Conservation (phyloP, 2,329 filamentous ascomycete genomes). For the Geoglossum cookeanum region DNA sequence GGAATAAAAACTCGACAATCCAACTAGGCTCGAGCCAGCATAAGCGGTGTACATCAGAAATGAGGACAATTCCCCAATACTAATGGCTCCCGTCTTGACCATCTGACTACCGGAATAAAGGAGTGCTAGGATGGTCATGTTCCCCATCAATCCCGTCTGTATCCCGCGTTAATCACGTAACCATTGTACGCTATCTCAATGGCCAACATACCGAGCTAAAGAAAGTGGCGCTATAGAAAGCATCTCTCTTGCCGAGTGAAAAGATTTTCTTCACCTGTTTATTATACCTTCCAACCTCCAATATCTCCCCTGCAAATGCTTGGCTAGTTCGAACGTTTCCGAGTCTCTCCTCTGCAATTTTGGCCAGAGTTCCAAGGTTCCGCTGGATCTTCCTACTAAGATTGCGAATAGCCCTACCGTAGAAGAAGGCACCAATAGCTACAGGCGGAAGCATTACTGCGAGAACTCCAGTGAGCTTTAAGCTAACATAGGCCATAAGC, state of each 20-base stretch:
- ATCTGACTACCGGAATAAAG: constrained; percentile 81
- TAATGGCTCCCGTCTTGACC: constrained; percentile 71
- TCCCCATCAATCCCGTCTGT: constrained; percentile 76
- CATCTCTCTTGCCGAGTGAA: constrained; percentile 67
- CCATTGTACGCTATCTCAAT: background rate
- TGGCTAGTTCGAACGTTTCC: constrained; percentile 95
- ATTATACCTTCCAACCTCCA: constrained; percentile 84
- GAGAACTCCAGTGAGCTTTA: constrained; percentile 74
- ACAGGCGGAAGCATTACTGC: constrained; percentile 79
- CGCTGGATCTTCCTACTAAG: constrained; percentile 85
- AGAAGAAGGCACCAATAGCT: constrained; percentile 77
- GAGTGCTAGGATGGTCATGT: constrained; percentile 85
- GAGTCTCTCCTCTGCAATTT: constrained; percentile 93
- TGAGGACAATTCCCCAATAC: constrained; percentile 78
- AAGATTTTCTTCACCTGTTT: constrained; percentile 85
- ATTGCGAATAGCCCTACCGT: constrained; percentile 73
- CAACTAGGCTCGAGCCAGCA: constrained; percentile 71
- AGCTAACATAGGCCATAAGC: constrained; percentile 90
- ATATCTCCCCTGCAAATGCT: constrained; percentile 82
- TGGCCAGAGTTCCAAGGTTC: constrained; percentile 79
- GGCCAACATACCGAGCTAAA: constrained; percentile 39
- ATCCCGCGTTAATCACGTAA: constrained; percentile 13
- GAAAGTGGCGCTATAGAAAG: constrained; percentile 76
- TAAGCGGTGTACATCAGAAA: constrained; percentile 98
- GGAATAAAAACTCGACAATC: constrained; percentile 87